These are phyloP conservation scores for Lablab purpureus DNA, from an alignment of 306 rosid species.

Conservation along the genomic window DNA sequence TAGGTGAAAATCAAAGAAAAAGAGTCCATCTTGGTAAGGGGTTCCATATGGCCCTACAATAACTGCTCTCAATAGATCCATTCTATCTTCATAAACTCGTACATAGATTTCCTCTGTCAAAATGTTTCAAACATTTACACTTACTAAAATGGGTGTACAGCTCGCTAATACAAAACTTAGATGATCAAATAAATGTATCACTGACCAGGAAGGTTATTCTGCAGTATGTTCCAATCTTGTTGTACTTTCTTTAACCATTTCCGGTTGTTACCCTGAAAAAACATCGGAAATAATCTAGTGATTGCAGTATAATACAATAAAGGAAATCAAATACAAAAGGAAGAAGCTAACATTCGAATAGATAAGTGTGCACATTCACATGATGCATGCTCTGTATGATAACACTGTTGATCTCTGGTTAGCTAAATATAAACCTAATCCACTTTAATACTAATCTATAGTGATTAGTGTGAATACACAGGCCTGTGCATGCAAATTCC, in stretches of 20 bases:
- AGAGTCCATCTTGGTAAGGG: constrained; percentile 99
- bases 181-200: constrained; percentile 42
- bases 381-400: constrained; percentile 14
- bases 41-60: constrained; percentile 99
- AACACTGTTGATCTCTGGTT: constrained; percentile 11
- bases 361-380: not conserved
- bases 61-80: constrained; percentile 96
- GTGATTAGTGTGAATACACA: not conserved
- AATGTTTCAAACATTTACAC: constrained; percentile 40
- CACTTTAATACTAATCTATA: constrained; percentile 19
- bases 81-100: constrained; percentile 94
- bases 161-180: constrained; percentile 27
- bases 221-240: constrained; percentile 98
- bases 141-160: constrained; percentile 34
- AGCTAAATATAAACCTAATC: constrained; percentile 37
- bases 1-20: constrained; percentile 98
- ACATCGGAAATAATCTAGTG: constrained; percentile 35
- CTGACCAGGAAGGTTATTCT: constrained; percentile 94
- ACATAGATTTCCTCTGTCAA: constrained; percentile 87
- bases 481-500: constrained; percentile 1
- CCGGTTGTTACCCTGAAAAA: constrained; percentile 71
- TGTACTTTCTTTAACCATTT: constrained; percentile 97
- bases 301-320: constrained; percentile 30
- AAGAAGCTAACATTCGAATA: constrained; percentile 34
- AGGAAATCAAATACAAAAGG: constrained; percentile 42